Evolutionary conservation across 768 basidiomycete genomes (phyloP).

Genomic region (Collybia mongolica): DNA sequence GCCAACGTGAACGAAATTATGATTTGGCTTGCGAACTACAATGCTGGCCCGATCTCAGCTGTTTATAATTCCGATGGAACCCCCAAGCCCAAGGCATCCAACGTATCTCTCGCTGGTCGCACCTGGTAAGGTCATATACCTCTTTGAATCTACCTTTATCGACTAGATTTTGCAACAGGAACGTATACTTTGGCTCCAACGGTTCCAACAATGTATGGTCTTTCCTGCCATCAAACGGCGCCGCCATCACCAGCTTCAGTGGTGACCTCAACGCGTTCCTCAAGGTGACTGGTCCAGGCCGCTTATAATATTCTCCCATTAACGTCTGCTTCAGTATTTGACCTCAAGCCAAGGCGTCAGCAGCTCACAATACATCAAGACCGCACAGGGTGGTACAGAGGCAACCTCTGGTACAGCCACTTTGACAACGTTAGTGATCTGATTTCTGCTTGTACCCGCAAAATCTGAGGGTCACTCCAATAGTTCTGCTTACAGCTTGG

Average conservation of each 20-base stretch:
- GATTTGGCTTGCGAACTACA: slow-evolving; percentile 64
- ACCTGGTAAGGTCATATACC: slow-evolving; percentile 37
- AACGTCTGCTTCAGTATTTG: slow-evolving; percentile 40
- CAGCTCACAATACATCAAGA: slow-evolving; percentile 54
- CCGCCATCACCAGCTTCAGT: slow-evolving; percentile 43
- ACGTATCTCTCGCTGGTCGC: slow-evolving; percentile 45
- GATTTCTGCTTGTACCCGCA: not conserved
- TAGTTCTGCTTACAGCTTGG: slow-evolving; percentile 45
- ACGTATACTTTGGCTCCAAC: slow-evolving; percentile 55
- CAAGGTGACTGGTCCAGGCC: slow-evolving; percentile 27
- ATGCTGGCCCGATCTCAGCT: slow-evolving; percentile 57
- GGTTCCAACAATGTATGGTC: slow-evolving; percentile 51
- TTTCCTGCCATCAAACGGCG: slow-evolving; percentile 39
- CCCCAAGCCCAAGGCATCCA: slow-evolving; percentile 42
- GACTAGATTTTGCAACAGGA: slow-evolving; percentile 28
- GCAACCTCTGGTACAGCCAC: slow-evolving; percentile 56
- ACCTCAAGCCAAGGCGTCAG: slow-evolving; percentile 41
- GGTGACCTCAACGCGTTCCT: slow-evolving; percentile 56
- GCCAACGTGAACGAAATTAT: slow-evolving; percentile 52
- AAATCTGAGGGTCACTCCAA: slow-evolving; percentile 1
- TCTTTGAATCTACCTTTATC: not conserved
- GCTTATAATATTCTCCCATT: not conserved
- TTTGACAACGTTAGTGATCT: slow-evolving; percentile 46
- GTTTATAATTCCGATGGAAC: slow-evolving; percentile 43
- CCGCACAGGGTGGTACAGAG: slow-evolving; percentile 64